Evolutionary conservation across 2,329 filamentous ascomycete species (phyloP).

Genomic region (Rhinocladiella similis): DNA sequence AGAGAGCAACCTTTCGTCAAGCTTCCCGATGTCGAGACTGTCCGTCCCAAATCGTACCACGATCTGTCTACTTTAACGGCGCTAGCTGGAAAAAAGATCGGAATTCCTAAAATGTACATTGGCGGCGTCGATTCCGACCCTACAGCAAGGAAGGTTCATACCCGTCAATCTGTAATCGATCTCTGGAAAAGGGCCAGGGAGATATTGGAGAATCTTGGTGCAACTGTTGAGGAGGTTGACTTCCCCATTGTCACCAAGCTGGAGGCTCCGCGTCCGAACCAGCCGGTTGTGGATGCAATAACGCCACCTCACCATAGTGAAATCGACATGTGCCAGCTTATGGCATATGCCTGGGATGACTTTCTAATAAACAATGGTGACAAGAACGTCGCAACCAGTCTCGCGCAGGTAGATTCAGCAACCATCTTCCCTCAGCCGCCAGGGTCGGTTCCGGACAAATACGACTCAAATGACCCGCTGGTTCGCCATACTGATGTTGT

Average conservation of each 20-base stretch:
- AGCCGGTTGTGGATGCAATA: conserved; percentile 34
- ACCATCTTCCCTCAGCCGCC: conserved; percentile 40
- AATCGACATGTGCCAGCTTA: conserved; percentile 39
- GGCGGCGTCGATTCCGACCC: conserved; percentile 11
- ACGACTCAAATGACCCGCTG: conserved; percentile 42
- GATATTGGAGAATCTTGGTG: conserved; percentile 22
- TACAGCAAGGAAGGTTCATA: conserved; percentile 11
- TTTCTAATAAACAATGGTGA: conserved; percentile 44
- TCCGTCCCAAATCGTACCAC: conserved; percentile 38
- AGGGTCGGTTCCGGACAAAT: conserved; percentile 15
- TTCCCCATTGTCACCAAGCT: conserved; percentile 21
- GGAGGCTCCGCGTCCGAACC: background rate
- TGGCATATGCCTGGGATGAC: conserved; percentile 54
- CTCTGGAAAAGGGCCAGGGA: conserved; percentile 20
- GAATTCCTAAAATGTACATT: conserved; percentile 33
- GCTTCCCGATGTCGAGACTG: conserved; percentile 32
- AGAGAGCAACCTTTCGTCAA: conserved; percentile 10
- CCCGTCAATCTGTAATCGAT: conserved; percentile 16
- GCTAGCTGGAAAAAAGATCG: conserved; percentile 33
- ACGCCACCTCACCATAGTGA: conserved; percentile 9
- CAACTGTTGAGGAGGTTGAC: conserved; percentile 21
- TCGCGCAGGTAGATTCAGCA: conserved; percentile 45
- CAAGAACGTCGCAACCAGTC: conserved; percentile 34
- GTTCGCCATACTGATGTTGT: conserved; percentile 13
- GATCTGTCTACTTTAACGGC: conserved; percentile 30